A percentile compares a stretch with the other conserved stretches of the same genome.
Conservation (phyloP, 495 filamentous ascomycete genomes). For the Podospora comata region DNA sequence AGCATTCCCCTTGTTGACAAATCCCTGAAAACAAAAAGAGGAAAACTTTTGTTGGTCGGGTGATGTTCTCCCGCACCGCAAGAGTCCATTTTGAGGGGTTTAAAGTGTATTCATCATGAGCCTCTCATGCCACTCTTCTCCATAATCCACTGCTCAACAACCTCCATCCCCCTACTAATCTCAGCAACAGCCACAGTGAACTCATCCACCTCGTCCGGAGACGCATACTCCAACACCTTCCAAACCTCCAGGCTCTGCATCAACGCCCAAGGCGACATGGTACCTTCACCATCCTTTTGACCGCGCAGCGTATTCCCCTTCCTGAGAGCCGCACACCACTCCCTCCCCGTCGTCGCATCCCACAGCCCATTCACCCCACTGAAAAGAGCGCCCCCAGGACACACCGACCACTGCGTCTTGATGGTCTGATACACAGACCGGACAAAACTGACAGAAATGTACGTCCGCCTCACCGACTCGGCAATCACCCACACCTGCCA, state of each 20-base stretch:
- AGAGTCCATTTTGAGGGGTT: neutral
- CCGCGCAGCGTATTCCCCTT: neutral
- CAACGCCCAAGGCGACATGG: conserved; percentile 15
- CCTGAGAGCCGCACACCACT: conserved; percentile 23
- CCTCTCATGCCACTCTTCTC: no score
- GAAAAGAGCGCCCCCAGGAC: conserved; percentile 31
- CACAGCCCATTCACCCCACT: conserved; percentile 35
- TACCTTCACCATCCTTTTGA: conserved; percentile 11
- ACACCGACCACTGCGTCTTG: conserved; percentile 33
- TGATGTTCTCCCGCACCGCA: neutral
- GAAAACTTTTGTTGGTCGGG: neutral
- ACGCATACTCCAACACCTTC: conserved; percentile 18
- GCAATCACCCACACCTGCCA: conserved; percentile 40
- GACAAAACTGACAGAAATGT: conserved; percentile 24
- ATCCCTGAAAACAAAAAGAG: neutral
- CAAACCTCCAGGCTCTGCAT: conserved; percentile 21
- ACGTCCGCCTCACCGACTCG: conserved; percentile 38
- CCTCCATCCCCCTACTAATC: conserved; percentile 26
- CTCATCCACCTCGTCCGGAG: conserved; percentile 28
- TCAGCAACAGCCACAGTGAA: conserved; percentile 26
- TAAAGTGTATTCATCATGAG: neutral
- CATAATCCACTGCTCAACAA: conserved; percentile 27
- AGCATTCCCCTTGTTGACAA: neutral
- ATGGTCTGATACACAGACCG: conserved; percentile 32
- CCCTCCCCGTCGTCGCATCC: conserved; percentile 32